Evolutionary conservation across 495 filamentous ascomycete genomes (phyloP).

Genomic region (Talaromyces adpressus): DNA sequence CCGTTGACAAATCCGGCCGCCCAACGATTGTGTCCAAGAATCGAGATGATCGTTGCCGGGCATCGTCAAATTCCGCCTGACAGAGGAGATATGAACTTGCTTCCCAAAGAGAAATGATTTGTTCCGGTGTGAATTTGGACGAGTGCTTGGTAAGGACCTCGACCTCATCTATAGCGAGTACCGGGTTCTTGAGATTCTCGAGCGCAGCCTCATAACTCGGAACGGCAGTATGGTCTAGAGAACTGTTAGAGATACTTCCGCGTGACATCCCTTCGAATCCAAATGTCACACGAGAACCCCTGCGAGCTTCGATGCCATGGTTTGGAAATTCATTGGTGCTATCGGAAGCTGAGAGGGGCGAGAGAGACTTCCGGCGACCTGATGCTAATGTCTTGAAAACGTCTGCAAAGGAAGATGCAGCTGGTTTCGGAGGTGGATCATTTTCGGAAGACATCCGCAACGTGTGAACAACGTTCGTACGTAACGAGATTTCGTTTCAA

Average conservation of each 20-base stretch:
- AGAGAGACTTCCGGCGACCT: constrained; percentile 32
- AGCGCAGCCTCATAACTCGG: constrained; percentile 36
- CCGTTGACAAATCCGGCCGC: constrained; percentile 35
- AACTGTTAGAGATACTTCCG: constrained; percentile 35
- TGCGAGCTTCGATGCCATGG: constrained; percentile 26
- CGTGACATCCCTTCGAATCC: constrained; percentile 41
- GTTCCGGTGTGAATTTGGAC: constrained; percentile 33
- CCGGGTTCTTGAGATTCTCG: constrained; percentile 27
- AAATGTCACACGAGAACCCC: constrained; percentile 21
- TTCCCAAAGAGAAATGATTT: constrained; percentile 37
- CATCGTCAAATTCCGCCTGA: constrained; percentile 29
- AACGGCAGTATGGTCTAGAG: constrained; percentile 34
- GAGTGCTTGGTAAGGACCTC: constrained; percentile 28
- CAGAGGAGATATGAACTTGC: constrained; percentile 32
- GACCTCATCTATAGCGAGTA: constrained; percentile 36
- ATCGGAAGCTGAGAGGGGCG: constrained; percentile 29
- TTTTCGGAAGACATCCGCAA: constrained; percentile 42
- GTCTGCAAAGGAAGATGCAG: constrained; percentile 37
- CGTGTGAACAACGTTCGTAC: background rate
- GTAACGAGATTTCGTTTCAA: background rate
- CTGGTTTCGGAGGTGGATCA: constrained; percentile 32
- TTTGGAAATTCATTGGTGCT: constrained; percentile 25
- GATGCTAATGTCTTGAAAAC: constrained; percentile 41
- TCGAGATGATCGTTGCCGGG: constrained; percentile 28
- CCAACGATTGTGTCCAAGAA: constrained; percentile 32